Evolutionary conservation across 2,329 filamentous ascomycete genomes (phyloP), one percentile per base, ranked within the genome.

Genomic region (Diaporthe longicolla): DNA sequence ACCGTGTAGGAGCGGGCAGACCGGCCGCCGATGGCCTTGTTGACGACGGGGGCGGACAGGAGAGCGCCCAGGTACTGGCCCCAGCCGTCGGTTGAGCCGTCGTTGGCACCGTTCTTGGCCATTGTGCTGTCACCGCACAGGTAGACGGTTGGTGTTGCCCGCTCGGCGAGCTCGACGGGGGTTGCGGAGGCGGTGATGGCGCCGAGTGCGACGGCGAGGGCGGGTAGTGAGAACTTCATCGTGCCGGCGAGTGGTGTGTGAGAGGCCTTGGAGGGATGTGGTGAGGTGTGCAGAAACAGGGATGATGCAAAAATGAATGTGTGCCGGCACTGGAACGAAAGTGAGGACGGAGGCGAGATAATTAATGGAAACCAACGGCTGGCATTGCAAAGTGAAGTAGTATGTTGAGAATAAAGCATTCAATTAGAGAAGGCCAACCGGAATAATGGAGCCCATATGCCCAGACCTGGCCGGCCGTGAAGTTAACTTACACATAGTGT

Each of bases 21-120:
- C 66, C 90, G 89, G 66, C 91, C 91, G 11, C 85, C 89, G 35
- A 92, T 86, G 63, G 91, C 91, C 74, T 89, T 84, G 85, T 93
- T 93, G 76, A 89, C 85, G 7, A 92, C 86, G 1, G 84, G 83
- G 43, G 79, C 72, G 13, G 79, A 80, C 72, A 89, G 80, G 55
- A 85, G 88, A 74, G 87, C 84, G 45, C 82, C 81, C 52, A 93
- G 82, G 79, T 89, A 91, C 75, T 88, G 83, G 73, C 90, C 91
- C 90, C 91, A 93, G 74, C 90, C 90, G 88, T 79, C 74, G 17
- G 76, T 80, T 29, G 71, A 55, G 29, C 82, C 82, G 45, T 81
- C 82, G 37, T 81, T 83, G 24, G 83, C 84, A 8, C 84, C 84
- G 40, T 78, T 80, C 45, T 79, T 80, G 4, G 87, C 87, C 87